These are phyloP conservation scores for Aspergillus indologenus DNA, from an alignment of 495 filamentous ascomycete species.

Conservation along the genomic window DNA sequence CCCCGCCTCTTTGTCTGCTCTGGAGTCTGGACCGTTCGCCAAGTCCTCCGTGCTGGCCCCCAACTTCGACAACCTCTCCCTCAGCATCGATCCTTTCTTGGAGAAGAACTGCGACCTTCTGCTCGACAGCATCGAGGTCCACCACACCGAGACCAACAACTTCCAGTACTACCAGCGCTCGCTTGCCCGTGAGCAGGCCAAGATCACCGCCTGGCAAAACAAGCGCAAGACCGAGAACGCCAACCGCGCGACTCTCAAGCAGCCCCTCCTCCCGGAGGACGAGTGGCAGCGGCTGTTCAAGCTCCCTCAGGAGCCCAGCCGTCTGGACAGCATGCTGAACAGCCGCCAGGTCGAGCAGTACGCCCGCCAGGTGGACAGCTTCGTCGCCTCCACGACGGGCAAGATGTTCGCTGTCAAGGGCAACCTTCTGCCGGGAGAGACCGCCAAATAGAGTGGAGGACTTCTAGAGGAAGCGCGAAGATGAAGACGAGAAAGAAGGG, in stretches of 20 bases:
- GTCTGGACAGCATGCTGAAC: constrained; percentile 89
- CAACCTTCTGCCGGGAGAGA: constrained; percentile 51
- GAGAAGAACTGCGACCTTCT: constrained; percentile 96
- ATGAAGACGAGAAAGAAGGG: too few relatives aligned
- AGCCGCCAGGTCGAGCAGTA: constrained; percentile 97
- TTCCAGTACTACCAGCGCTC: constrained; percentile 97
- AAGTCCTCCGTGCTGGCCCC: constrained; percentile 66
- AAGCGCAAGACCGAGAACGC: constrained; percentile 96
- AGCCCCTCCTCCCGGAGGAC: constrained; percentile 85
- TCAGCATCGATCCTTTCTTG: constrained; percentile 96
- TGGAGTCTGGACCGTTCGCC: constrained; percentile 51
- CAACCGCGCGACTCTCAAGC: constrained; percentile 78
- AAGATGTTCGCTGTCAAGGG: constrained; percentile 99
- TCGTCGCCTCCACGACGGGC: constrained; percentile 79
- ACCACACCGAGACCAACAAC: constrained; percentile 98
- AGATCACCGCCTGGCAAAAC: constrained; percentile 91
- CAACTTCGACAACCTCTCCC: constrained; percentile 82
- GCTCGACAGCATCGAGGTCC: constrained; percentile 91
- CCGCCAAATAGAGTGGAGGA: constrained; percentile 31
- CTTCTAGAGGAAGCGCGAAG: background rate
- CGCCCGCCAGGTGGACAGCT: constrained; percentile 94
- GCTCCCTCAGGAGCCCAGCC: constrained; percentile 87
- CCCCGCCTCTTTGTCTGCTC: constrained; percentile 72
- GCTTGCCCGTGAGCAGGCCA: constrained; percentile 89
- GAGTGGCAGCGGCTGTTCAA: constrained; percentile 99